These are phyloP conservation scores for Cyberlindnera nakhonratchasimensis DNA, from an alignment of 805 yeast genomes.

Conservation along the genomic window DNA sequence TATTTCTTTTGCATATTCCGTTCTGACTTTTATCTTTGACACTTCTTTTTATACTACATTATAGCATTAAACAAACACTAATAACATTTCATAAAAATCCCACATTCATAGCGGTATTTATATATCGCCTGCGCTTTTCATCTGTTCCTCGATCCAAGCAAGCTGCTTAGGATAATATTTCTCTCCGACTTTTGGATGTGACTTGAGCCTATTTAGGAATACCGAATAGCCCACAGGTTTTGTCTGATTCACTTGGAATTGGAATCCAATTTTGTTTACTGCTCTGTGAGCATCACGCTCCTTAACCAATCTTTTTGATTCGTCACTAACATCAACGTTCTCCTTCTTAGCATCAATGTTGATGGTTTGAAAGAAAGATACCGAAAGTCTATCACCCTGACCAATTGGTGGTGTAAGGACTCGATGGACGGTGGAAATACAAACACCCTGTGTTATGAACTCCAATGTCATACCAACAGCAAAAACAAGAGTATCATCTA, in stretches of 20 bases:
- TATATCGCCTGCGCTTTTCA: slow-evolving; percentile 10
- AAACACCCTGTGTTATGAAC: slow-evolving; percentile 44
- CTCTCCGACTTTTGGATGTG: slow-evolving; percentile 47
- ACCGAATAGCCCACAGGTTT: slow-evolving; percentile 46
- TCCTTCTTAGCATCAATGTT: slow-evolving; percentile 30
- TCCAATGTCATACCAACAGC: slow-evolving; percentile 49
- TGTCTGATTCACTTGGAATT: slow-evolving; percentile 24
- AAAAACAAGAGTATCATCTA: slow-evolving; percentile 40
- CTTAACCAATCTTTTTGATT: slow-evolving; percentile 17
- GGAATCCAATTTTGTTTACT: slow-evolving; percentile 27
- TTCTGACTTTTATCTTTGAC: too few species aligned
- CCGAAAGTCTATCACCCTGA: slow-evolving; percentile 36
- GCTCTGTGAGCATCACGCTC: slow-evolving; percentile 20
- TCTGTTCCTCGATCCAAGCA: slow-evolving; percentile 30
- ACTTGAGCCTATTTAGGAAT: slow-evolving; percentile 44
- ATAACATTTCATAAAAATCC: not conserved
- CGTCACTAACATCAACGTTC: slow-evolving; percentile 16
- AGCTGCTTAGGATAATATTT: slow-evolving; percentile 43
- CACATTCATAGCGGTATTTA: not conserved
- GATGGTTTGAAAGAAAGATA: slow-evolving; percentile 48
- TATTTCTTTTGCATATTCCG: too few species aligned
- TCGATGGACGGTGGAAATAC: slow-evolving; percentile 48
- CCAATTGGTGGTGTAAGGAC: slow-evolving; percentile 32
- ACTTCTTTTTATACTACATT: too few species aligned
- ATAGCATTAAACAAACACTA: too few species aligned